Conservation (phyloP, 2,329 filamentous ascomycete genomes). For the Mollisiaceae sp. region DNA sequence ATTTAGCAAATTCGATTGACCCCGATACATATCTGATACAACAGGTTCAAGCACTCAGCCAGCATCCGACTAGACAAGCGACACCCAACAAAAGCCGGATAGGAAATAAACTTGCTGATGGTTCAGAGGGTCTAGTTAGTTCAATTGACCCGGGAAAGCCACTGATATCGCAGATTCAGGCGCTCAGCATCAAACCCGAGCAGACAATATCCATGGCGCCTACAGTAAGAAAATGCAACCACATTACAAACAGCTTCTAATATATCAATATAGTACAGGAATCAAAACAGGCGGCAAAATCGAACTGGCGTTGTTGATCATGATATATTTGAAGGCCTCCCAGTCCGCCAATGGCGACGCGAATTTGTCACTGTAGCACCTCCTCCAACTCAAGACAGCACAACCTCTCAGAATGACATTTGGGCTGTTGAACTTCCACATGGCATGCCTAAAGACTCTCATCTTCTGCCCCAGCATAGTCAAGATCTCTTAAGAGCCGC, state of each 20-base stretch:
- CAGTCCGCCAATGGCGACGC: constrained; percentile 88
- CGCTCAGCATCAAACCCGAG: background rate
- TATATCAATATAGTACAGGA: constrained; percentile 34
- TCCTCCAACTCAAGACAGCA: constrained; percentile 65
- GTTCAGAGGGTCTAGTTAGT: background rate
- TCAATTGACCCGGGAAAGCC: background rate
- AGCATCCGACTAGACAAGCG: background rate
- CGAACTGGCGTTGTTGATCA: constrained; percentile 54
- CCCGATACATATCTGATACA: background rate
- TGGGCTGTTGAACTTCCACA: constrained; percentile 78
- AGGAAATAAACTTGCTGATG: background rate
- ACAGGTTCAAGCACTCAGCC: background rate
- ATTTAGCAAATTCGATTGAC: background rate
- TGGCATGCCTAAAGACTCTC: constrained; percentile 84
- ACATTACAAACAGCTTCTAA: background rate
- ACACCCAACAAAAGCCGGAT: background rate
- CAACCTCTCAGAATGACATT: constrained; percentile 63
- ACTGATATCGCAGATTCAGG: background rate
- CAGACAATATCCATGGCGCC: constrained; percentile 18
- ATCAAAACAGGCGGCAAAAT: constrained; percentile 40
- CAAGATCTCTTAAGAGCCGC: constrained; percentile 84
- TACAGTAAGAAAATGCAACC: constrained; percentile 9
- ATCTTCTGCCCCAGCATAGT: constrained; percentile 77
- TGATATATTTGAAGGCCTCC: constrained; percentile 62
- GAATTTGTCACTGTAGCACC: constrained; percentile 72